Conservation (phyloP, 306 rosid species). For the Vigna radiata region DNA sequence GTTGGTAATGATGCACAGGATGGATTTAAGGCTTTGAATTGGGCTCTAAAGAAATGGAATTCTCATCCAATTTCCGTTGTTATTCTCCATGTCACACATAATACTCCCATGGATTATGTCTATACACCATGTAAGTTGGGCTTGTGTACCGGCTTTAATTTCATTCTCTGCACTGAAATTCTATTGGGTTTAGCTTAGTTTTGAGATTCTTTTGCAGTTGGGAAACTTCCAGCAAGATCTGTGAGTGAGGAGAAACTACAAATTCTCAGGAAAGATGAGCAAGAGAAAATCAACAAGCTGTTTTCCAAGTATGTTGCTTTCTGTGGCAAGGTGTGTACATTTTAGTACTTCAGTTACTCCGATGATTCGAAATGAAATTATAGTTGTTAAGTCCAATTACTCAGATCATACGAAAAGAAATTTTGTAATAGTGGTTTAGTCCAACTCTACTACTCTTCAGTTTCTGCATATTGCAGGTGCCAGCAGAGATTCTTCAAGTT, state of each 20-base stretch:
- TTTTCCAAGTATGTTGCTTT: constrained; percentile 62
- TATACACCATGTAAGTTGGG: constrained; percentile 71
- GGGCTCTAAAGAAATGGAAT: constrained; percentile 82
- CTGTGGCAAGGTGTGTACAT: constrained; percentile 70
- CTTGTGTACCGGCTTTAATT: neutral
- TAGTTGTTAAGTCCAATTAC: neutral
- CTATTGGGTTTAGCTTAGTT: constrained; percentile 36
- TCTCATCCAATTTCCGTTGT: constrained; percentile 71
- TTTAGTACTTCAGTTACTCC: constrained; percentile 5
- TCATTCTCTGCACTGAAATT: constrained; percentile 19
- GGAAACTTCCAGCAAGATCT: constrained; percentile 83
- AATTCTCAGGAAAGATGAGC: constrained; percentile 60
- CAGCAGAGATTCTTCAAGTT: constrained; percentile 57
- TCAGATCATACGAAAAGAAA: constrained; percentile 1
- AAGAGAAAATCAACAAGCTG: constrained; percentile 56
- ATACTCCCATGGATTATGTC: constrained; percentile 60
- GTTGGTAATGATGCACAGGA: constrained; percentile 73
- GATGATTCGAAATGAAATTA: too few species aligned
- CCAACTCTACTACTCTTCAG: neutral
- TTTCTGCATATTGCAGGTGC: constrained; percentile 56
- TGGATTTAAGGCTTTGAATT: constrained; percentile 71
- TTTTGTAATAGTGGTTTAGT: neutral
- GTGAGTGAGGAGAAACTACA: constrained; percentile 72
- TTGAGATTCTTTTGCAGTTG: constrained; percentile 62
- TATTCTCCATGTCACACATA: constrained; percentile 63